These are phyloP conservation scores for Areca catechu DNA, from an alignment of 176 grass and related monocot genomes.

Conservation along the genomic window DNA sequence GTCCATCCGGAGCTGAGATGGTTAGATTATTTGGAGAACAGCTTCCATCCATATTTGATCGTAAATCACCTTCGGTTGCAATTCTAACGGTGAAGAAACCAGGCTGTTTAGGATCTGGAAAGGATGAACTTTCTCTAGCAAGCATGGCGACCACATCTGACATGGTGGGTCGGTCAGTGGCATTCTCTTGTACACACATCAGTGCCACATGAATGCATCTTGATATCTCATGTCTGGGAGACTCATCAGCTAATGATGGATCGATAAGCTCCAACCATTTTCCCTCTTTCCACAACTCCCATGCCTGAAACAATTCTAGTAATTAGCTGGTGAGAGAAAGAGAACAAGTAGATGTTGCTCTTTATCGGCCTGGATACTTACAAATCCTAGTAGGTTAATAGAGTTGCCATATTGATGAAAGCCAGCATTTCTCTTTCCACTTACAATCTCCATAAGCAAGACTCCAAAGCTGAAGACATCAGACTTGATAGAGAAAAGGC, in stretches of 20 bases:
- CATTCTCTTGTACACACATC: conserved; percentile 24
- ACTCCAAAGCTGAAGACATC: conserved; percentile 36
- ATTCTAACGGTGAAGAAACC: conserved; percentile 25
- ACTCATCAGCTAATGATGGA: neutral
- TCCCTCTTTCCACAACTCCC: conserved; percentile 15
- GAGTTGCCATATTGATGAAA: conserved; percentile 5
- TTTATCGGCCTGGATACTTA: too few relatives aligned
- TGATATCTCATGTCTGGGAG: neutral
- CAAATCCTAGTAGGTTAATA: conserved; percentile 33
- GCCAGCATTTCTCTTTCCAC: conserved; percentile 22
- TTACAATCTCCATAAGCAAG: conserved; percentile 35
- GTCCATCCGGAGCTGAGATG: neutral
- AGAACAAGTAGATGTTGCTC: rapidly evolving
- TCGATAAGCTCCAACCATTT: conserved; percentile 17
- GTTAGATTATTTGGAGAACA: conserved; percentile 17
- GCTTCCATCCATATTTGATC: neutral
- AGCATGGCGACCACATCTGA: conserved; percentile 14
- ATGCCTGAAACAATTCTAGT: conserved; percentile 2
- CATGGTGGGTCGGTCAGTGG: conserved; percentile 23
- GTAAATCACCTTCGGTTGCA: neutral
- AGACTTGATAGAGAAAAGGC: conserved; percentile 30
- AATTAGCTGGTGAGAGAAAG: neutral
- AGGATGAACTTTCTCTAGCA: neutral
- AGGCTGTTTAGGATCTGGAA: conserved; percentile 19
- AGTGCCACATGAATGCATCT: conserved; percentile 24